phyloP scores from a whole-genome alignment of 108 stramenopile species.

The Aurantiochytrium sp. region DNA sequence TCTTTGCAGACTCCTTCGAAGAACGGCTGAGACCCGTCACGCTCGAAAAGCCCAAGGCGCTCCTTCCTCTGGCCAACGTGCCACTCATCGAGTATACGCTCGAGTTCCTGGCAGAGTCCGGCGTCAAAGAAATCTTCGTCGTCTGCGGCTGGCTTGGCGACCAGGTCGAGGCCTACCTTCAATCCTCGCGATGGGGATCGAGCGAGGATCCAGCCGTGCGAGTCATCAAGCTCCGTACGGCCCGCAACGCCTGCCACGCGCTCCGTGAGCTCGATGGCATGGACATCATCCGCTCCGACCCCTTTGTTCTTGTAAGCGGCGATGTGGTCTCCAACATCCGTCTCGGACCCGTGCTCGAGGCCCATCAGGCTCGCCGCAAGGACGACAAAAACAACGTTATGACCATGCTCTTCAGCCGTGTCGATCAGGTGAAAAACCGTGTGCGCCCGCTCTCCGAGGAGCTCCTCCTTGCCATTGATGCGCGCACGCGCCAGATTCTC shows the following conservation, averaged over 20 bases:
- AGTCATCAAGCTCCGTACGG: slow-evolving; percentile 54
- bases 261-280: slow-evolving; percentile 83
- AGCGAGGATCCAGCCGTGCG: slow-evolving; percentile 40
- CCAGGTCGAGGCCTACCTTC: slow-evolving; percentile 31
- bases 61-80: slow-evolving; percentile 88
- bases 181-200: slow-evolving; percentile 21
- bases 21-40: slow-evolving; percentile 70
- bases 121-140: slow-evolving; percentile 68
- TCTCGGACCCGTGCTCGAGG: slow-evolving; percentile 52
- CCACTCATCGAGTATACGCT: slow-evolving; percentile 81
- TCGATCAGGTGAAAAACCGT: slow-evolving; percentile 39
- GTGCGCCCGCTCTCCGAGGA: background rate
- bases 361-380: slow-evolving; percentile 60
- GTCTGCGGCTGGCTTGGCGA: slow-evolving; percentile 44
- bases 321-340: slow-evolving; percentile 88
- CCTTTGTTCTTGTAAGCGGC: slow-evolving; percentile 83
- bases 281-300: slow-evolving; percentile 84
- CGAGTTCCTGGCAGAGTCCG: slow-evolving; percentile 77
- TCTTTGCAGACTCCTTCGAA: slow-evolving; percentile 74
- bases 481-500: slow-evolving; percentile 13
- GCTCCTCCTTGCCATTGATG: slow-evolving; percentile 26
- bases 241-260: slow-evolving; percentile 84
- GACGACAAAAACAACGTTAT: slow-evolving; percentile 70
- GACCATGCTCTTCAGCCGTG: slow-evolving; percentile 70
- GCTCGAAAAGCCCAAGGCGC: slow-evolving; percentile 53